Evolutionary conservation across 805 yeast species (phyloP).

Genomic region (Candida krabiensis): DNA sequence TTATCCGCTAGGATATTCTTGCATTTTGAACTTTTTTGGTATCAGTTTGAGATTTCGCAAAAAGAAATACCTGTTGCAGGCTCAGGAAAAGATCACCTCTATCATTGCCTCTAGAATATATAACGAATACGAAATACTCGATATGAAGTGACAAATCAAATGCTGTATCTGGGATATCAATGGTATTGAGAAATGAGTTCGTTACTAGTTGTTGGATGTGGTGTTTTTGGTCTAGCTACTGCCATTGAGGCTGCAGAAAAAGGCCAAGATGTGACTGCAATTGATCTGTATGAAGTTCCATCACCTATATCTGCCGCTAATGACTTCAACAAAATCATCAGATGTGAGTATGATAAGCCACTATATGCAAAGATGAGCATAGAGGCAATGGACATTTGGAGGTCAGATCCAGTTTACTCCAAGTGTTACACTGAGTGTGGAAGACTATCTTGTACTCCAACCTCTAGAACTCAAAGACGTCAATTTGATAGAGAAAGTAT

Average conservation of each 20-base stretch:
- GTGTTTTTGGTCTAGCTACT: slow-evolving; percentile 35
- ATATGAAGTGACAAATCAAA: too few relatives aligned
- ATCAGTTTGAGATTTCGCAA: too few relatives aligned
- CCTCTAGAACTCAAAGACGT: slow-evolving; percentile 15
- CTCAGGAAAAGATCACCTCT: too few relatives aligned
- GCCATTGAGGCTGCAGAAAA: slow-evolving; percentile 24
- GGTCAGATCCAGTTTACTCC: slow-evolving; percentile 23
- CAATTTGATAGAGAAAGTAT: slow-evolving; percentile 25
- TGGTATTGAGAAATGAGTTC: background rate
- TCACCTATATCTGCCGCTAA: slow-evolving; percentile 34
- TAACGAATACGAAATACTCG: too few relatives aligned
- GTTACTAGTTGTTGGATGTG: slow-evolving; percentile 28
- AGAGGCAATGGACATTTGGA: slow-evolving; percentile 31
- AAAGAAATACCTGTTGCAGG: too few relatives aligned
- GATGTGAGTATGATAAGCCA: slow-evolving; percentile 31
- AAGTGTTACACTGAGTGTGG: slow-evolving; percentile 17
- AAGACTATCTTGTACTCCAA: slow-evolving; percentile 30
- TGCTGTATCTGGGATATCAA: too few relatives aligned
- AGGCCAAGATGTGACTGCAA: slow-evolving; percentile 15
- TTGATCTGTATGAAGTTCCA: slow-evolving; percentile 31
- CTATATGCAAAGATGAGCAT: slow-evolving; percentile 25
- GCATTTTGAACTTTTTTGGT: too few relatives aligned
- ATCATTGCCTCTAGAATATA: too few relatives aligned
- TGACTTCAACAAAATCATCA: slow-evolving; percentile 33
- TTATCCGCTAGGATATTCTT: too few relatives aligned